These are phyloP conservation scores for Solanum hybrid DNA, from an alignment of 305 asterid species.

Conservation along the genomic window DNA sequence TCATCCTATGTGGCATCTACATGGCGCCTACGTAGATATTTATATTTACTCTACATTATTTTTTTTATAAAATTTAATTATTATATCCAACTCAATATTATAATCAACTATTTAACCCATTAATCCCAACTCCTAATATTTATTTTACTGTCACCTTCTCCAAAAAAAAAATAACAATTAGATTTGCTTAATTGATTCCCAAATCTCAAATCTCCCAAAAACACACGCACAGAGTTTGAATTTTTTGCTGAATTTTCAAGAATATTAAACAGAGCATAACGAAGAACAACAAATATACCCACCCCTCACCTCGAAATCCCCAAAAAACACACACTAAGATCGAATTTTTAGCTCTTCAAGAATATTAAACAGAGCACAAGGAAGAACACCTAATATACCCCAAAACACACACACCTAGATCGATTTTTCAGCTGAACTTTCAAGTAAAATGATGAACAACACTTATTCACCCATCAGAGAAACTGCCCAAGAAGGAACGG, in stretches of 20 bases:
- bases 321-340: background rate
- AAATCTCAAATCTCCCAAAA: background rate
- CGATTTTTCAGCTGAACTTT: background rate
- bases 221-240: background rate
- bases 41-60: no score
- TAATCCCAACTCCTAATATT: no score
- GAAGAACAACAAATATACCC: background rate
- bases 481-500: background rate
- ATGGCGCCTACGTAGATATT: no score
- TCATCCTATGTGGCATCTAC: no score
- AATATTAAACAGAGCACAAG: background rate
- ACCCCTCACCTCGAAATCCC: background rate
- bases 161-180: no score
- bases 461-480: constrained; percentile 8
- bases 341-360: background rate
- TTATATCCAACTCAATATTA: no score
- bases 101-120: no score
- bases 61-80: no score
- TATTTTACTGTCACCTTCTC: no score
- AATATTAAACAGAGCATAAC: background rate
- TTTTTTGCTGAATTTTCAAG: background rate
- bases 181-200: no score
- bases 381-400: background rate
- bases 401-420: background rate
- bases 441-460: background rate